Conservation (phyloP, 2,329 filamentous ascomycete species). For the Dissoconium aciculare region DNA sequence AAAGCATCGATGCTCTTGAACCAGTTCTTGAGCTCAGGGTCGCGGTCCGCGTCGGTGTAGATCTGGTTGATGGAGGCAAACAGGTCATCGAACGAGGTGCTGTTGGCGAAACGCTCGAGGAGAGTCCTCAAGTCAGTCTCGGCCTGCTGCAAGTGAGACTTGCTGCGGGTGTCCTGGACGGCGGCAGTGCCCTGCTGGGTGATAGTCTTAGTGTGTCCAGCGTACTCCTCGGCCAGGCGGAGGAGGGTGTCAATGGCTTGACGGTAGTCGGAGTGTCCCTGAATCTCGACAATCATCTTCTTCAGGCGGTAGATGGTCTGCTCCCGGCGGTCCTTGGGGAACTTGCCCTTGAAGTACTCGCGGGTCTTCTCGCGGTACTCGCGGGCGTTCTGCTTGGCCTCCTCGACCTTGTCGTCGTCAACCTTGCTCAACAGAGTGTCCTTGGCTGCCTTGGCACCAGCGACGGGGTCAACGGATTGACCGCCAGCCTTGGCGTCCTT, state of each 20-base stretch:
- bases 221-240: constrained; percentile 70
- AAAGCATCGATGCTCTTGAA: constrained; percentile 67
- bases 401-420: constrained; percentile 48
- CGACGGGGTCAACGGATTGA: constrained; percentile 37
- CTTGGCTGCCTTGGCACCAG: constrained; percentile 37
- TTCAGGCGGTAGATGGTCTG: constrained; percentile 85
- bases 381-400: constrained; percentile 30
- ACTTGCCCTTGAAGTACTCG: constrained; percentile 70
- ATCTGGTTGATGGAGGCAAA: constrained; percentile 73
- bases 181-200: constrained; percentile 50
- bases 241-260: constrained; percentile 82
- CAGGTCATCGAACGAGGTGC: constrained; percentile 74
- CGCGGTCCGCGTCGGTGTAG: constrained; percentile 72
- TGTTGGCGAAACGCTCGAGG: constrained; percentile 90
- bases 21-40: constrained; percentile 77
- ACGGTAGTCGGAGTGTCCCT: constrained; percentile 87
- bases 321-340: constrained; percentile 83
- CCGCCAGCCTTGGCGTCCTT: constrained; percentile 37
- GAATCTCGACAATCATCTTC: constrained; percentile 96
- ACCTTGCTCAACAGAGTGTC: constrained; percentile 45
- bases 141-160: constrained; percentile 50
- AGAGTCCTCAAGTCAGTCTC: constrained; percentile 72
- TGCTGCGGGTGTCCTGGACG: constrained; percentile 55
- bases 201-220: constrained; percentile 53
- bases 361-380: constrained; percentile 39